Evolutionary conservation across 495 filamentous ascomycete species (phyloP).

Genomic region (Aspergillus bridgeri): DNA sequence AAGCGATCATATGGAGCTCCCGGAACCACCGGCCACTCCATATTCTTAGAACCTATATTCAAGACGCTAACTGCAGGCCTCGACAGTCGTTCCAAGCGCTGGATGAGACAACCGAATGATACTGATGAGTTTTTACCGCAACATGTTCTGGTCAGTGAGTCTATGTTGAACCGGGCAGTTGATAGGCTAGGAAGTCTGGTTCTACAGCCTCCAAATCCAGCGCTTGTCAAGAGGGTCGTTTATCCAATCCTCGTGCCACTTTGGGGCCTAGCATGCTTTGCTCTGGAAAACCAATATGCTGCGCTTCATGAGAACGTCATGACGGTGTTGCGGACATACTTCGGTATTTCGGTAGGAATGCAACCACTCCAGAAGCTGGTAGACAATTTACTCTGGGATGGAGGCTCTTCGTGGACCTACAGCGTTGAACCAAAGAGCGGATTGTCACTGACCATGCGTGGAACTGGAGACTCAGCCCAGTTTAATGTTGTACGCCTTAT

Average conservation of each 20-base stretch:
- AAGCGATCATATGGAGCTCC: constrained; percentile 64
- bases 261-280: constrained; percentile 64
- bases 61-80: constrained; percentile 56
- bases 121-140: constrained; percentile 1
- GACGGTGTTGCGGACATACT: constrained; percentile 43
- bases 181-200: constrained; percentile 55
- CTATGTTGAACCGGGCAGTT: constrained; percentile 40
- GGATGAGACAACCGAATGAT: constrained; percentile 16
- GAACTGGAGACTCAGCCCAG: constrained; percentile 6
- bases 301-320: constrained; percentile 31
- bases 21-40: constrained; percentile 64
- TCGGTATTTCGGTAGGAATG: constrained; percentile 43
- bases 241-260: constrained; percentile 61
- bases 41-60: constrained; percentile 64
- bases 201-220: constrained; percentile 67
- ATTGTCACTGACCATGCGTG: constrained; percentile 35
- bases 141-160: constrained; percentile 20
- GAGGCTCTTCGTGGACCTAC: constrained; percentile 48
- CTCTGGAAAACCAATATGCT: constrained; percentile 29
- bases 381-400: constrained; percentile 52
- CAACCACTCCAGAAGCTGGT: constrained; percentile 43
- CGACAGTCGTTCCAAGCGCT: constrained; percentile 20
- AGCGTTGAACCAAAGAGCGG: constrained; percentile 23
- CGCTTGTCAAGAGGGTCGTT: constrained; percentile 66
- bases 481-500: constrained; percentile 39